Evolutionary conservation across 2,329 filamentous ascomycete species (phyloP).

Genomic region (Gremmenia infestans): DNA sequence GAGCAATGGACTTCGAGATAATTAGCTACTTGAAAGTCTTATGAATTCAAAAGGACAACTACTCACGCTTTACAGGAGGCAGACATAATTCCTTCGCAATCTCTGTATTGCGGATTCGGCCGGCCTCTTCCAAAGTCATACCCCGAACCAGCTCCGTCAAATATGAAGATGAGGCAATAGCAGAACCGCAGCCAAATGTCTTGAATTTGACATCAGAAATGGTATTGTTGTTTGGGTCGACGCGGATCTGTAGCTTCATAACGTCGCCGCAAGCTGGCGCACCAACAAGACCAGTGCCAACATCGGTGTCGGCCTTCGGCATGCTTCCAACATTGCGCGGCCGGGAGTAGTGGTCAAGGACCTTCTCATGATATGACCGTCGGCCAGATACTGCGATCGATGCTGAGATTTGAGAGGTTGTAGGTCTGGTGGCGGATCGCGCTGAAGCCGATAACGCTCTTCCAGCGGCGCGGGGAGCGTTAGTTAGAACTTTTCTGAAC

Average conservation of each 20-base stretch:
- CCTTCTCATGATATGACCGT: conserved; percentile 34
- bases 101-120: conserved; percentile 91
- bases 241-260: conserved; percentile 90
- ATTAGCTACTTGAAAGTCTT: conserved; percentile 23
- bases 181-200: conserved; percentile 91
- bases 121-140: conserved; percentile 93
- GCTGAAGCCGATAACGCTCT: conserved; percentile 26
- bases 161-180: conserved; percentile 92
- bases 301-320: conserved; percentile 73
- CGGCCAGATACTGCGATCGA: conserved; percentile 22
- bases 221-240: conserved; percentile 80
- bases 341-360: conserved; percentile 78
- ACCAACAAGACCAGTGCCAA: conserved; percentile 86
- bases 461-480: conserved; percentile 26
- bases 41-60: conserved; percentile 1
- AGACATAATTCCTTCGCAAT: conserved; percentile 94
- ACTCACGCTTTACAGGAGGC: conserved; percentile 80
- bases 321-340: conserved; percentile 76
- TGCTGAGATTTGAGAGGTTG: conserved; percentile 19
- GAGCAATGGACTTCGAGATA: conserved; percentile 69
- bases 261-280: conserved; percentile 90
- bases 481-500: conserved; percentile 29
- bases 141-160: conserved; percentile 90
- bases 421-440: conserved; percentile 22
- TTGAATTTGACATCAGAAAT: conserved; percentile 97